Percentiles rank a stretch among this genome's conserved stretches.
Evolutionary conservation across 768 basidiomycete species (phyloP).

Genomic region (Tephrocybe rancida): DNA sequence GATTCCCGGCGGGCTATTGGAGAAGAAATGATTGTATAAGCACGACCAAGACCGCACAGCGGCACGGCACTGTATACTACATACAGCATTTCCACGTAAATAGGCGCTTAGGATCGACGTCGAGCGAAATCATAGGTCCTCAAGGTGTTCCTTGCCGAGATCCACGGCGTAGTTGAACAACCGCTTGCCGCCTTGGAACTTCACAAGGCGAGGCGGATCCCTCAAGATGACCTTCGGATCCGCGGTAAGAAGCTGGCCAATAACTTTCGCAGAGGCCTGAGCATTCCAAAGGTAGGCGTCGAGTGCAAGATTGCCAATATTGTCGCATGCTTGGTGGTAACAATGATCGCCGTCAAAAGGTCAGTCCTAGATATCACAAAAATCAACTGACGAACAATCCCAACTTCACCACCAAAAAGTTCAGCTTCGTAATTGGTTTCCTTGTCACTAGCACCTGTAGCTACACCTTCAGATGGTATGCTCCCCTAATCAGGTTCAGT

Average conservation of each 20-base stretch:
- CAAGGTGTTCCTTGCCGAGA: constrained; percentile 6
- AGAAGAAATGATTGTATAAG: no score
- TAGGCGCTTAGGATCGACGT: no score
- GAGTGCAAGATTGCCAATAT: constrained; percentile 24
- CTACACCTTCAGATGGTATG: constrained; percentile 32
- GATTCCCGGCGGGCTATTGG: no score
- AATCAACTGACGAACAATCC: constrained; percentile 23
- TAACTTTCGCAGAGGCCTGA: constrained; percentile 8
- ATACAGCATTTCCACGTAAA: no score
- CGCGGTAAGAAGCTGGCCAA: constrained; percentile 4
- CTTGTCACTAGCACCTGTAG: constrained; percentile 30
- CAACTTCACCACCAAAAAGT: constrained; percentile 28
- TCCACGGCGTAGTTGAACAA: constrained; percentile 4
- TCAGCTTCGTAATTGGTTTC: constrained; percentile 27
- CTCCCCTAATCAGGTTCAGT: constrained; percentile 11
- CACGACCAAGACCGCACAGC: no score
- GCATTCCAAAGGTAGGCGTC: constrained; percentile 11
- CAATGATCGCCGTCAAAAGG: constrained; percentile 22
- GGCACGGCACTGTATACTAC: no score
- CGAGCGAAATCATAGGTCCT: background rate
- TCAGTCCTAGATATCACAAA: background rate
- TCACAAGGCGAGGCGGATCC: constrained; percentile 8
- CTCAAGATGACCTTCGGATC: constrained; percentile 11
- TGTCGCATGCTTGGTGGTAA: constrained; percentile 32
- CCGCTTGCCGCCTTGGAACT: background rate